Evolutionary conservation across 331 rosid species (phyloP), one percentile per base, ranked within the genome.

Genomic region (Dryas integrifolia): DNA sequence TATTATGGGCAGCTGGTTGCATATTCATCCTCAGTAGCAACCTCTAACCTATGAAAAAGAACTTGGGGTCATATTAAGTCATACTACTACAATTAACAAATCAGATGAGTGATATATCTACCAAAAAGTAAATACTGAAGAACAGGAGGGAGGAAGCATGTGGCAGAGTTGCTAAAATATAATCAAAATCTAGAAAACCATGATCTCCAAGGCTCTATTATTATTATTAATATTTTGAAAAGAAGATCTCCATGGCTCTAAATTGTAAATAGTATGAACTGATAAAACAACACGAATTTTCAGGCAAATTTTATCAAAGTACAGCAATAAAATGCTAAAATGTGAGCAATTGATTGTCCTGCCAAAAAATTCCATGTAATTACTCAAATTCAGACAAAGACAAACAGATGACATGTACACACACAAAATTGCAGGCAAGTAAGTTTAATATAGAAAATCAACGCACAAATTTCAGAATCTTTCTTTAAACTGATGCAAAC

Each of bases 21-120:
- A 81, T 73, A 90, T 65, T 92, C 96, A 89, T 95, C 81, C 81
- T 86, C 86, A 74, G 79, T 77, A 70, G 74, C 79, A 80, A 76
- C 82, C 85, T 76, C 77, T 62, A 83, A 77, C 78, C 87, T 77
- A 77, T 46, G 67, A 62, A 26, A 78, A 62, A 66, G 18, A 63
- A 9, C 15, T 62, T 6, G 18, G 30, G 18, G 44, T 45, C 38
- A 3, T 43, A 16, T 50, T 40, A 65, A 14, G 64, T 24, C 40
- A 40, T 68, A 46, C 49, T 12, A 47, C 9, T 41, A 12, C 51
- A 16, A 30, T 30, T 30, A 30, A 7, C 68, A 68, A 69, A 62
- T 35, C 40, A 39, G 9, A 26, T 18, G 56, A 35, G 53, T 35
- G 52, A 1, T 16, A 9, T 51, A 74, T 21, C 11, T 40, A 62